Conservation (phyloP, 768 basidiomycete genomes). For the Naganishia friedmannii region DNA sequence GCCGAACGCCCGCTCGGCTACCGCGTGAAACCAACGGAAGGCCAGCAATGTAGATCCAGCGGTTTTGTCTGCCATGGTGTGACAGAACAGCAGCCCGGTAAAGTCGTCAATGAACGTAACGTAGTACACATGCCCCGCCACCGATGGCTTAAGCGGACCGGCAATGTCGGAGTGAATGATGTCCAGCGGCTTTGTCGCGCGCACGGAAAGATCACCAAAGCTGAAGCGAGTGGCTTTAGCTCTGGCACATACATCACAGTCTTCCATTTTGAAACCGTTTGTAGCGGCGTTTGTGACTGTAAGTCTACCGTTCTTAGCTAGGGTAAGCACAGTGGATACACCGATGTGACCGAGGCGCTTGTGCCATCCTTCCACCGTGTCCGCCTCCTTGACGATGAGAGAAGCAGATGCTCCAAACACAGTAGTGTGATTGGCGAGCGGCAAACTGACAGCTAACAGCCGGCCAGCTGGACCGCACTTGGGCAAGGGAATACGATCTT, state of each 20-base stretch:
- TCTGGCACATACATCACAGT: slow-evolving; percentile 3
- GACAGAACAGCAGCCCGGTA: slow-evolving; percentile 2
- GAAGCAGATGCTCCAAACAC: not conserved
- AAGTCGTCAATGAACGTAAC: slow-evolving; percentile 33
- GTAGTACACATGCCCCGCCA: slow-evolving; percentile 13
- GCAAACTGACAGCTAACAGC: not conserved
- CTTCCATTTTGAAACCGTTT: slow-evolving; percentile 14
- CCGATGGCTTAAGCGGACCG: slow-evolving; percentile 21
- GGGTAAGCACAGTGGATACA: not conserved
- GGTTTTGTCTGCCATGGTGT: not conserved
- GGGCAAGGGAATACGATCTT: not conserved
- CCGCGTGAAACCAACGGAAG: slow-evolving; percentile 14
- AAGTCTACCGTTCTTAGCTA: not conserved
- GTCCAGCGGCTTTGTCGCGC: slow-evolving; percentile 26
- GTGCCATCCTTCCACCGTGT: slow-evolving; percentile 4
- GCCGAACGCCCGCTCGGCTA: not conserved
- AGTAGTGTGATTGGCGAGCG: not conserved
- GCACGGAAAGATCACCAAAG: slow-evolving; percentile 27
- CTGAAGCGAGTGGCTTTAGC: slow-evolving; percentile 2
- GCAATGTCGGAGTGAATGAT: slow-evolving; percentile 35
- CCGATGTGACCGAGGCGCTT: slow-evolving; percentile 1
- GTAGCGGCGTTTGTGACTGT: not conserved
- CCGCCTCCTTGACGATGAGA: not conserved
- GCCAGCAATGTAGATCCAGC: not conserved
- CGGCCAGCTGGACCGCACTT: not conserved